Evolutionary conservation across 2,329 filamentous ascomycete genomes (phyloP).

Genomic region (Beauveria varroae): DNA sequence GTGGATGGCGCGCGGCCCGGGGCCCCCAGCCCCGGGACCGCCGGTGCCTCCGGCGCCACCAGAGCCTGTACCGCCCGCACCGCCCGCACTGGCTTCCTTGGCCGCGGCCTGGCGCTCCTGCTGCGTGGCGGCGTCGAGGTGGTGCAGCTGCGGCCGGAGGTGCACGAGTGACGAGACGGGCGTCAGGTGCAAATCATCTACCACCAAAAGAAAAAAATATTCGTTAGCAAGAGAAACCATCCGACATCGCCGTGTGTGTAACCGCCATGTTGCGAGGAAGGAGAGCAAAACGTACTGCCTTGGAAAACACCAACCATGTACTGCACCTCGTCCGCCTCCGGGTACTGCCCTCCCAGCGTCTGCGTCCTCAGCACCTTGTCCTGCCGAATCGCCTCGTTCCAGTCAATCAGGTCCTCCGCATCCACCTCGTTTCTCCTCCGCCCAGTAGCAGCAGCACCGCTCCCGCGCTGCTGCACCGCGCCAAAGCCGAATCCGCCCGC

Average conservation of each 20-base stretch:
- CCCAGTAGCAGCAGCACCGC: constrained; percentile 19
- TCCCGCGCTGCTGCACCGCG: constrained; percentile 32
- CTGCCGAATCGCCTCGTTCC: constrained; percentile 59
- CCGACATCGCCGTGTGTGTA: no score
- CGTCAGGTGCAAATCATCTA: constrained; percentile 80
- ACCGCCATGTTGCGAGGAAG: not conserved
- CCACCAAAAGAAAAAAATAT: accelerated
- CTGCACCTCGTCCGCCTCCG: constrained; percentile 60
- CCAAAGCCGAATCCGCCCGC: constrained; percentile 66
- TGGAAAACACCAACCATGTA: constrained; percentile 94
- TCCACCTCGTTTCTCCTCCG: constrained; percentile 31
- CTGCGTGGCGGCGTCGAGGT: constrained; percentile 79
- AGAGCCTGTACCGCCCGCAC: constrained; percentile 17
- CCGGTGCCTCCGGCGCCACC: constrained; percentile 22
- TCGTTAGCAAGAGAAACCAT: not conserved
- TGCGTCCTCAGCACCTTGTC: constrained; percentile 71
- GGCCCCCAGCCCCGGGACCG: constrained; percentile 23
- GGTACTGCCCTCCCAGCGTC: constrained; percentile 77
- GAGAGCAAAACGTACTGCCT: constrained; percentile 49
- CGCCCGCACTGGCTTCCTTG: constrained; percentile 27
- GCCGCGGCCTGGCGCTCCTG: constrained; percentile 45
- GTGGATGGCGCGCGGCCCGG: constrained; percentile 68
- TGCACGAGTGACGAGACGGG: constrained; percentile 77
- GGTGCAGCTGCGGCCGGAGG: constrained; percentile 85
- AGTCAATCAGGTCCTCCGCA: constrained; percentile 44